Evolutionary conservation across 371 early-diverging fungal genomes (phyloP).

Genomic region (Pancytospora epiphaga): DNA sequence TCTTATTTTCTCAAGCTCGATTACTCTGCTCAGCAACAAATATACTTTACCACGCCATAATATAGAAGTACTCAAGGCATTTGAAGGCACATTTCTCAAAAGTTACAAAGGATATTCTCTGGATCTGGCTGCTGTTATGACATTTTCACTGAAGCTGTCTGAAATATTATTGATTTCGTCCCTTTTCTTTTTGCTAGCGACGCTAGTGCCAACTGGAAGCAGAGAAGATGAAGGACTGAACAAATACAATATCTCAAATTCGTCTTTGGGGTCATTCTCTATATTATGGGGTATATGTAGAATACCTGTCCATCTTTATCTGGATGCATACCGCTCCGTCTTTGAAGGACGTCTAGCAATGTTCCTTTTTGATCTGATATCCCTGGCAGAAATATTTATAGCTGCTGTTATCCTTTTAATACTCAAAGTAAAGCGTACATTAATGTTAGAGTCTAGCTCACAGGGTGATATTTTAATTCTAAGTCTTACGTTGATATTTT

Average conservation of each 20-base stretch:
- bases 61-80: background rate
- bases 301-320: background rate
- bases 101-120: background rate
- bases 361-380: background rate
- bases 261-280: background rate
- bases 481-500: background rate
- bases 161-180: slow-evolving; percentile 5
- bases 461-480: background rate
- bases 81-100: background rate
- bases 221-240: background rate
- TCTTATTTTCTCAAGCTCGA: background rate
- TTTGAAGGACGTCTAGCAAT: background rate
- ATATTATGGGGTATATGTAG: background rate
- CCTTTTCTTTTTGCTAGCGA: background rate
- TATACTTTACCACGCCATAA: background rate
- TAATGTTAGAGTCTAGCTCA: background rate
- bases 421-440: background rate
- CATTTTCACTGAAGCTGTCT: background rate
- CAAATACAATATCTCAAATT: background rate
- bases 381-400: background rate
- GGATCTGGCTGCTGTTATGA: background rate
- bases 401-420: background rate
- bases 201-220: background rate
- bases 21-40: background rate
- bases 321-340: background rate